phyloP scores from a whole-genome alignment of 352 stramenopile species.

The Globisporangium okanoganense region DNA sequence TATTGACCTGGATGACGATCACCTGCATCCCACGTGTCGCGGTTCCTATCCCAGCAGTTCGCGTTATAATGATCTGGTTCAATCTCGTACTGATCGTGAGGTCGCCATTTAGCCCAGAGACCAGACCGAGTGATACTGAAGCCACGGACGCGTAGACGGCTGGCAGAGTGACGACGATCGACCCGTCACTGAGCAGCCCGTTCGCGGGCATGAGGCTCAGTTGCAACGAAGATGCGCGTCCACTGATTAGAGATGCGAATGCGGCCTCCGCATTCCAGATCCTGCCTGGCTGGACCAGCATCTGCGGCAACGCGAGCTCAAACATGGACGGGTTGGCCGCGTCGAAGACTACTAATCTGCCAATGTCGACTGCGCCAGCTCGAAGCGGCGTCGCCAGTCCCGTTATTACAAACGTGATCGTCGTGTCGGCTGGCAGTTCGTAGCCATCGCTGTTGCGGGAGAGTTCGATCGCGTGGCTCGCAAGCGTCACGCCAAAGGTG shows the following conservation, averaged over 20 bases:
- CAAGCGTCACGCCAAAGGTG: conserved; percentile 21
- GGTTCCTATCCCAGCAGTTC: conserved; percentile 18
- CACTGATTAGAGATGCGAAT: conserved; percentile 32
- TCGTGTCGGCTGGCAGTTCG: background rate
- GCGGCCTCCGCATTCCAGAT: conserved; percentile 21
- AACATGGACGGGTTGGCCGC: conserved; percentile 5
- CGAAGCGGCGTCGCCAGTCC: conserved; percentile 12
- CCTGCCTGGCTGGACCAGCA: conserved; percentile 24
- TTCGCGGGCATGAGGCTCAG: conserved; percentile 30
- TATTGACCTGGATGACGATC: conserved; percentile 26
- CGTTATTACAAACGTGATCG: conserved; percentile 10
- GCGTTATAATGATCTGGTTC: conserved; percentile 24
- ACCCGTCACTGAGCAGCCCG: conserved; percentile 32
- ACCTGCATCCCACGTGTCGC: conserved; percentile 22
- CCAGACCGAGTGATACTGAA: conserved; percentile 17
- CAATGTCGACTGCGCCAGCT: conserved; percentile 15
- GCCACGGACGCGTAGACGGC: conserved; percentile 34
- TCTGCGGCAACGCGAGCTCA: conserved; percentile 5
- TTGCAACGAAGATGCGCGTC: conserved; percentile 26
- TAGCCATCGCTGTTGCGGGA: conserved; percentile 18
- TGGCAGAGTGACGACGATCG: conserved; percentile 44
- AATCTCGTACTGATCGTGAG: conserved; percentile 15
- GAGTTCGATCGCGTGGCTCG: conserved; percentile 16
- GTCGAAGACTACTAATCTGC: conserved; percentile 21
- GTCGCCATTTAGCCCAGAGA: conserved; percentile 26